Conservation (phyloP, 2,329 filamentous ascomycete genomes). For the Colletotrichum sp. region DNA sequence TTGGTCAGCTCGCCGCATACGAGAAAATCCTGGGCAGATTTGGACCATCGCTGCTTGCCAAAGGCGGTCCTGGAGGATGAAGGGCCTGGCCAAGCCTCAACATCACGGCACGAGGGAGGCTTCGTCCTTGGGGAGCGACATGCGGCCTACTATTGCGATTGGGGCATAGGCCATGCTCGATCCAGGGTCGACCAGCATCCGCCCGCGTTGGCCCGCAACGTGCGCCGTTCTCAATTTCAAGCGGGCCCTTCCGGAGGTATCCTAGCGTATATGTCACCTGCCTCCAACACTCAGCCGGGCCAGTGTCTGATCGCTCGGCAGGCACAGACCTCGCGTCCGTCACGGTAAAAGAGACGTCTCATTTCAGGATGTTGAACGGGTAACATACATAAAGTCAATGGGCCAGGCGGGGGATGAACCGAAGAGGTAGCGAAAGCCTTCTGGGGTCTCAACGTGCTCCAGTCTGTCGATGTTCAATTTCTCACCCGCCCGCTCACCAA, state of each 20-base stretch:
- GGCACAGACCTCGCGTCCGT: conserved; percentile 6
- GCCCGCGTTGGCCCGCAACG: conserved; percentile 19
- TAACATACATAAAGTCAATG: neutral
- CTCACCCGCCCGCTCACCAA: neutral
- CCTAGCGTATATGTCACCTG: neutral
- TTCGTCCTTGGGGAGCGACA: neutral
- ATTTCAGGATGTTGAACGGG: neutral
- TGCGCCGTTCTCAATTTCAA: conserved; percentile 18
- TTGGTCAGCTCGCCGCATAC: conserved; percentile 39
- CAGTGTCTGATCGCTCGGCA: conserved; percentile 18
- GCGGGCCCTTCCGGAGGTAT: conserved; percentile 17
- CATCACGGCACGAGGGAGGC: neutral
- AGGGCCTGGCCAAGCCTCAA: neutral
- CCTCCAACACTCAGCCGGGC: neutral
- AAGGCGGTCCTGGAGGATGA: neutral
- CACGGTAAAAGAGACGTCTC: neutral
- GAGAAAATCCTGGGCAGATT: conserved; percentile 23
- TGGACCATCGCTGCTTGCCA: neutral
- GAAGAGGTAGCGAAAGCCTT: neutral
- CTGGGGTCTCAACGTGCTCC: neutral
- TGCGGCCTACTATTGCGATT: conserved; percentile 1
- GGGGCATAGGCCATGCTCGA: conserved; percentile 1
- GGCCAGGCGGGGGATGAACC: neutral
- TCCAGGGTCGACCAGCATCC: conserved; percentile 13
- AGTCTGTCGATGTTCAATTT: neutral